Conservation (phyloP, 306 rosid genomes). For the Malus fusca region DNA sequence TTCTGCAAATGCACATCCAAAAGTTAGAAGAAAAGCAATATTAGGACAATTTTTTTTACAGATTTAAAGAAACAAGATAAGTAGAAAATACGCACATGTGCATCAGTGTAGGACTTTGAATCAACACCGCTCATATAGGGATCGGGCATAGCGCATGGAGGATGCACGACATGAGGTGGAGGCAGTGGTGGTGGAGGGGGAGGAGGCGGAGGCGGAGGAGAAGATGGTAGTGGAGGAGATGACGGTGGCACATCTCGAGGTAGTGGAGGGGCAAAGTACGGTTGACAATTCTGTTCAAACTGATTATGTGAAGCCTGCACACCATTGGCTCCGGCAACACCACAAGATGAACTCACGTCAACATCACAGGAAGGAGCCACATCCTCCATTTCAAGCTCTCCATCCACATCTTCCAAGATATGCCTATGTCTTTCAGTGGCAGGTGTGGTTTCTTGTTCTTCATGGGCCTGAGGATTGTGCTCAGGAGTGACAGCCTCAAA, state of each 20-base stretch:
- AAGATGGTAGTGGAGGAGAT: slow-evolving; percentile 65
- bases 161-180: slow-evolving; percentile 12
- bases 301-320: slow-evolving; percentile 24
- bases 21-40: slow-evolving; percentile 18
- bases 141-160: slow-evolving; percentile 41
- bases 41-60: background rate
- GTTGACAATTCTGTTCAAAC: slow-evolving; percentile 36
- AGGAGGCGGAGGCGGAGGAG: slow-evolving; percentile 72
- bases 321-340: slow-evolving; percentile 29
- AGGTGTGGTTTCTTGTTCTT: slow-evolving; percentile 37
- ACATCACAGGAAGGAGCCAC: slow-evolving; percentile 79
- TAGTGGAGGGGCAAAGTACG: slow-evolving; percentile 40
- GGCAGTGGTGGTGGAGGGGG: slow-evolving; percentile 44
- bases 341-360: slow-evolving; percentile 38
- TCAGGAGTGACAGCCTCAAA: slow-evolving; percentile 97
- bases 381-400: slow-evolving; percentile 99
- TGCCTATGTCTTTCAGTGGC: slow-evolving; percentile 66
- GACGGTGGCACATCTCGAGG: slow-evolving; percentile 52
- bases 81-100: slow-evolving; percentile 40
- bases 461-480: slow-evolving; percentile 44
- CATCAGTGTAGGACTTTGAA: slow-evolving; percentile 42
- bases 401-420: slow-evolving; percentile 93
- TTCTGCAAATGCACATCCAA: slow-evolving; percentile 34
- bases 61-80: background rate
- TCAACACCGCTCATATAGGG: slow-evolving; percentile 35